Evolutionary conservation across 805 yeast species (phyloP).

Genomic region (Candida orba): DNA sequence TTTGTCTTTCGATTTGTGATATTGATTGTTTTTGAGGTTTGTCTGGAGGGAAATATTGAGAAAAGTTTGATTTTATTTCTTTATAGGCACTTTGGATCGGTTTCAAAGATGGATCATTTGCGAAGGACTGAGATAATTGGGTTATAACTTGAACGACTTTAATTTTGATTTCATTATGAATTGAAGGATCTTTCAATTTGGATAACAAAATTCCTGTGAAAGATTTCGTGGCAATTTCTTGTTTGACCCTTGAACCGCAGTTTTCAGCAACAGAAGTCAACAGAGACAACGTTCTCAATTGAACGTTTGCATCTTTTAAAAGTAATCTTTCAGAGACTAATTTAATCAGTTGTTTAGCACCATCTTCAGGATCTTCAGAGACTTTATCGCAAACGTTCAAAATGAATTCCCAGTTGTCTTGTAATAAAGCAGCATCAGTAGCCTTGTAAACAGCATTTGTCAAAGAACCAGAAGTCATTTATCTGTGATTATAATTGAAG

Average conservation of each 20-base stretch:
- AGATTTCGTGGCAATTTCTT: conserved; percentile 49
- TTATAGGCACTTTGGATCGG: conserved; percentile 59
- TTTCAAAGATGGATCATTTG: conserved; percentile 66
- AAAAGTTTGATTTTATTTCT: conserved; percentile 37
- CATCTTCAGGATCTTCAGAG: conserved; percentile 51
- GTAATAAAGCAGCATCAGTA: conserved; percentile 53
- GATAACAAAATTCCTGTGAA: conserved; percentile 43
- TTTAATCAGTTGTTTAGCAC: conserved; percentile 37
- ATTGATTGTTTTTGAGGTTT: conserved; percentile 53
- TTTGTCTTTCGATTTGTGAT: conserved; percentile 35
- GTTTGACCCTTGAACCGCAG: conserved; percentile 65
- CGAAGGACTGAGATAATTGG: conserved; percentile 59
- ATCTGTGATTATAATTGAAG: too few species aligned
- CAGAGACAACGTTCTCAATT: conserved; percentile 48
- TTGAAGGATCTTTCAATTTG: conserved; percentile 42
- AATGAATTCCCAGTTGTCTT: conserved; percentile 63
- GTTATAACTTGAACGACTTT: conserved; percentile 59
- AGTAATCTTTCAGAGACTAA: conserved; percentile 41
- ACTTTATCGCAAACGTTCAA: conserved; percentile 63
- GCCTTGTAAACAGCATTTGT: conserved; percentile 32
- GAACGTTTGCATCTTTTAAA: conserved; percentile 55
- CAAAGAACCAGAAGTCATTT: background rate
- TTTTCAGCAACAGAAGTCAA: conserved; percentile 63
- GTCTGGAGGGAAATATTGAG: conserved; percentile 37
- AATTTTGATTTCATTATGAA: conserved; percentile 62